phyloP scores from a whole-genome alignment of 2,329 filamentous ascomycete species.

The Bisporella sp. region DNA sequence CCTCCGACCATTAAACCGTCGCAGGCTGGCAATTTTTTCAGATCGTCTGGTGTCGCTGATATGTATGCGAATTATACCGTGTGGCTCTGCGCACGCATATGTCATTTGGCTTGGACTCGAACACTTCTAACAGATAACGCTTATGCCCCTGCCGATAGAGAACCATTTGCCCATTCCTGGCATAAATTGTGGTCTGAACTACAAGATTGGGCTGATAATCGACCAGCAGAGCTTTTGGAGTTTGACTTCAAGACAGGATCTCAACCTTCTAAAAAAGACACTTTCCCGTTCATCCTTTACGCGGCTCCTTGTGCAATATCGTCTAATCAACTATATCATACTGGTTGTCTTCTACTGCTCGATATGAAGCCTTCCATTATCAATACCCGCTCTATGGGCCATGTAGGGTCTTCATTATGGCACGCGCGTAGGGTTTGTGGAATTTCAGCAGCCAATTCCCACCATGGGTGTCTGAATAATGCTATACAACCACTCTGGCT shows the following conservation, averaged over 20 bases:
- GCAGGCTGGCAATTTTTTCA: conserved; percentile 17
- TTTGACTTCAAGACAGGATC: not conserved
- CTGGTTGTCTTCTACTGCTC: conserved; percentile 45
- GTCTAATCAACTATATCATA: conserved; percentile 50
- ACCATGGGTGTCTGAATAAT: conserved; percentile 49
- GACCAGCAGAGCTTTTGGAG: conserved; percentile 36
- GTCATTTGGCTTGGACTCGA: conserved; percentile 41
- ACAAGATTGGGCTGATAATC: conserved; percentile 38
- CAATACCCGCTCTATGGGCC: conserved; percentile 26
- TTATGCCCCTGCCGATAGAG: conserved; percentile 34
- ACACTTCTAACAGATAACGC: conserved; percentile 42
- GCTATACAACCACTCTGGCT: conserved; percentile 52
- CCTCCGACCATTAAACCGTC: conserved; percentile 27
- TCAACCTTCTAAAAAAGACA: not conserved
- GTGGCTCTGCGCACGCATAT: conserved; percentile 45
- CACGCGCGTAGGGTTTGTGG: conserved; percentile 49
- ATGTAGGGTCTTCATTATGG: conserved; percentile 38
- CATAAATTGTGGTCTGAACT: conserved; percentile 41
- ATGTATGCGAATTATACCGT: conserved; percentile 55
- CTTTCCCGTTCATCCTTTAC: conserved; percentile 36
- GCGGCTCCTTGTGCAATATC: conserved; percentile 48
- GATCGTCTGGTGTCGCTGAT: conserved; percentile 30
- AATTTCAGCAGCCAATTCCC: conserved; percentile 48
- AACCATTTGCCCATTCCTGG: conserved; percentile 39
- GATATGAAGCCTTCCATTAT: conserved; percentile 34